Evolutionary conservation across 208 protist genomes (phyloP), one percentile per base, ranked within the genome.

Genomic region (Leptomonas pyrrhocoris): DNA sequence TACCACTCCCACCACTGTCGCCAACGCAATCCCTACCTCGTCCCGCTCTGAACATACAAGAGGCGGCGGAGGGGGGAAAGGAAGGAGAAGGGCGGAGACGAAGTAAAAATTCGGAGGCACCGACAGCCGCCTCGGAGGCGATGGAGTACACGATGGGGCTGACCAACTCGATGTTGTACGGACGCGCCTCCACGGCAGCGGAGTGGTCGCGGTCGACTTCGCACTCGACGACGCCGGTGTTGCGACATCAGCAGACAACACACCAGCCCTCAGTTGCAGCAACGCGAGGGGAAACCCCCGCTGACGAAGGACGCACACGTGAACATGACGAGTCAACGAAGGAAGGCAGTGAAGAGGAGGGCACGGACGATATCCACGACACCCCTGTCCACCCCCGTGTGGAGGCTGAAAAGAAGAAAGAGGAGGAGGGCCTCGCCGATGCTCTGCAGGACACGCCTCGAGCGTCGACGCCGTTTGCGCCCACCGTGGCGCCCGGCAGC

Each of bases 101-200:
- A 57, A 34, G 1, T 6, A 40, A 46, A 67, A 48, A 23, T 36
- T 46, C 34, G 9, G 61, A 48, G 12, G 61, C 45, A 11, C 21
- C 5, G 48, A 45, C 48, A 1, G 61, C 61, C 1, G 36, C 48
- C 12, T 67, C 61, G 3, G 61, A 67, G 2, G 28, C 57, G 4
- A 31, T 48, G 34, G 61, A 67, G 49, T 67, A 48, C 48, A 67
- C 61, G 34, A 57, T 57, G 61, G 61, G 61, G 49, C 61, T 67
- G 61, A 67, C 61, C 13, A 67, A 48, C 48, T 57, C 61, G 21
- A 28, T 57, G 61, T 21, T 57, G 34, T 67, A 57, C 61, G 36
- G 61, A 5, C 61, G 49, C 16, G 48, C 61, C 48, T 11, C 51
- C 15, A 38, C 46, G 13, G 46, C 61, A 5, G 43, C 31, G 7